Conservation (phyloP, 2,329 filamentous ascomycete species). For the Aspergillus sp. region DNA sequence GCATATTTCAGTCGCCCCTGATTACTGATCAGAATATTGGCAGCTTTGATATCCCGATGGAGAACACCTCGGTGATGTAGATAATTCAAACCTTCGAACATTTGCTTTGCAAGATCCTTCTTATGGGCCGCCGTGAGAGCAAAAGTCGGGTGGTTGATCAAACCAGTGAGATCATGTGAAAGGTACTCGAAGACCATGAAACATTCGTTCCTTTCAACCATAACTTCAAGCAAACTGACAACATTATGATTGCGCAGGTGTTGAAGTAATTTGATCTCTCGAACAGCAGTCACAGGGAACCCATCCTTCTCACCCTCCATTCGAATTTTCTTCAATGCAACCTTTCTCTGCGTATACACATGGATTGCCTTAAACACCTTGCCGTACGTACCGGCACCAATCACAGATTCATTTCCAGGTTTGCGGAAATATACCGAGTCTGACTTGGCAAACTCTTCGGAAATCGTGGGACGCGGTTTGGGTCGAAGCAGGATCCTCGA, state of each 20-base stretch:
- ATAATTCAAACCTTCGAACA: constrained; percentile 93
- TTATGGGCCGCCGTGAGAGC: constrained; percentile 80
- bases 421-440: constrained; percentile 94
- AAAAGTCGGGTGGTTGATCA: constrained; percentile 93
- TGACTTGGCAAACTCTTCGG: constrained; percentile 71
- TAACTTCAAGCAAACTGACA: constrained; percentile 87
- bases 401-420: constrained; percentile 94
- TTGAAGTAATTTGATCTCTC: constrained; percentile 96
- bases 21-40: constrained; percentile 92
- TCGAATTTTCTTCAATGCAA: constrained; percentile 96
- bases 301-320: constrained; percentile 99
- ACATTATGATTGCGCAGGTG: constrained; percentile 87
- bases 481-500: constrained; percentile 68
- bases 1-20: constrained; percentile 87
- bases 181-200: constrained; percentile 99
- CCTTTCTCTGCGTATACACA: constrained; percentile 71
- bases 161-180: constrained; percentile 89
- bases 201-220: constrained; percentile 98
- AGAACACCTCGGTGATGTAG: constrained; percentile 90
- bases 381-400: constrained; percentile 91
- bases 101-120: constrained; percentile 87
- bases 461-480: constrained; percentile 69
- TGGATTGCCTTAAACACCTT: constrained; percentile 94
- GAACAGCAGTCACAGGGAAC: constrained; percentile 93
- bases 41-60: constrained; percentile 96